These are phyloP conservation scores for Cyclostephanos tholiformis DNA, from an alignment of 108 stramenopile genomes.

Conservation along the genomic window DNA sequence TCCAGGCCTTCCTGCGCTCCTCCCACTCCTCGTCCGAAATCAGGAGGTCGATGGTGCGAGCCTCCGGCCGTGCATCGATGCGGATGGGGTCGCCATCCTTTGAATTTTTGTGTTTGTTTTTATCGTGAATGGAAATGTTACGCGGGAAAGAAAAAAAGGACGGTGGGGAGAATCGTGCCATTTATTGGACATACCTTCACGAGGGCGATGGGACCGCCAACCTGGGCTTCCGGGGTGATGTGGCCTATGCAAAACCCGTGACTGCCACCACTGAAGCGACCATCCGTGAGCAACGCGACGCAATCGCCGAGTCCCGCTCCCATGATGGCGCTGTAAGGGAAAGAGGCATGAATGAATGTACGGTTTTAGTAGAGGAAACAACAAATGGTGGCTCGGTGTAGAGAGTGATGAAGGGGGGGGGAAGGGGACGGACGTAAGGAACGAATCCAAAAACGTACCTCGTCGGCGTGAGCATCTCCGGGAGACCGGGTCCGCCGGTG, in stretches of 20 bases:
- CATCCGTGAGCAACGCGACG: slow-evolving; percentile 95
- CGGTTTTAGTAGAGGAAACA: not conserved
- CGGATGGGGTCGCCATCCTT: slow-evolving; percentile 94
- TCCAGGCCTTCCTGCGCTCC: slow-evolving; percentile 84
- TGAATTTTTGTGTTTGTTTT: not conserved
- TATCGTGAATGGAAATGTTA: not conserved
- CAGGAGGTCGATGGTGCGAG: slow-evolving; percentile 90
- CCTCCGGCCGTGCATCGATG: slow-evolving; percentile 91
- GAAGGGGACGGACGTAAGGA: not conserved
- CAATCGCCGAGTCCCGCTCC: slow-evolving; percentile 96
- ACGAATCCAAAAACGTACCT: not conserved
- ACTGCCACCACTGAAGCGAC: slow-evolving; percentile 96
- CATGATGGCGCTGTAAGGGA: slow-evolving; percentile 87
- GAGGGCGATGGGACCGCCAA: slow-evolving; percentile 98
- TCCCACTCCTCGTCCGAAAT: slow-evolving; percentile 96
- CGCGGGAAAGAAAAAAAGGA: not conserved
- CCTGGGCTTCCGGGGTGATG: slow-evolving; percentile 98
- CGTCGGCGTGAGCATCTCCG: slow-evolving; percentile 98
- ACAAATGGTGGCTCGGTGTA: not conserved
- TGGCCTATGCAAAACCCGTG: slow-evolving; percentile 99
- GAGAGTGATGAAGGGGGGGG: not conserved
- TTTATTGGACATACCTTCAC: slow-evolving; percentile 48
- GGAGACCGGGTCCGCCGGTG: slow-evolving; percentile 98
- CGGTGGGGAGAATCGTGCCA: not conserved
- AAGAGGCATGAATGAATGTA: not conserved